Conservation (phyloP, 768 basidiomycete genomes). For the Pisolithus tinctorius region DNA sequence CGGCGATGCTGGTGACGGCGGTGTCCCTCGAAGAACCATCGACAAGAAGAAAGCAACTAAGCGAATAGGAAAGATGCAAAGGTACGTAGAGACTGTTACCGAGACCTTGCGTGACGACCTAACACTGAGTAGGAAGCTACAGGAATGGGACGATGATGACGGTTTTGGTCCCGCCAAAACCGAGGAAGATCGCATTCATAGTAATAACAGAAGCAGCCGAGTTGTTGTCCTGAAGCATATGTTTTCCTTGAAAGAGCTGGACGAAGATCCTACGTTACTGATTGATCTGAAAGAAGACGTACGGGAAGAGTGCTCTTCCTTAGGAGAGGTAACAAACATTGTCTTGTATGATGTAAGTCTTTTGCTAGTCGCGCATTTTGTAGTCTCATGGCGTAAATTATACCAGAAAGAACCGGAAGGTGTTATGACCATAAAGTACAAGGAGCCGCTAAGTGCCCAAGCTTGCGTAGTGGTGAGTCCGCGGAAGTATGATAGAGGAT, state of each 20-base stretch:
- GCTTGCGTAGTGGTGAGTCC: constrained; percentile 77
- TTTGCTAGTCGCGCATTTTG: constrained; percentile 2
- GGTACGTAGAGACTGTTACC: constrained; percentile 35
- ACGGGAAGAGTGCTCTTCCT: constrained; percentile 80
- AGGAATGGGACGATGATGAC: constrained; percentile 93
- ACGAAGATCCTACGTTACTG: constrained; percentile 76
- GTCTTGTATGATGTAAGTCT: constrained; percentile 84
- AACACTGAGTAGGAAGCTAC: constrained; percentile 59
- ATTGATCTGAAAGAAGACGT: constrained; percentile 96
- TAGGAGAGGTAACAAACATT: constrained; percentile 95
- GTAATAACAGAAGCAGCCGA: constrained; percentile 51
- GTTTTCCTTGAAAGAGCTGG: constrained; percentile 84
- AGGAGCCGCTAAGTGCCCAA: constrained; percentile 85
- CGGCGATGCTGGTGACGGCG: constrained; percentile 33
- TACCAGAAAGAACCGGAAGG: constrained; percentile 85
- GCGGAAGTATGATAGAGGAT: not conserved
- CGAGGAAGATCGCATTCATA: constrained; percentile 42
- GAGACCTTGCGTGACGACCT: not conserved
- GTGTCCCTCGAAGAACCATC: constrained; percentile 49
- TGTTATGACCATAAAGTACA: constrained; percentile 94
- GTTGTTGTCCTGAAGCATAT: constrained; percentile 94
- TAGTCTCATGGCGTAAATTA: no score
- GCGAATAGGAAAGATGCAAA: constrained; percentile 82
- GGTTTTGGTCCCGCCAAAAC: constrained; percentile 74
- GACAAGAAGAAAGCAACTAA: constrained; percentile 74